A percentile compares a stretch with the other conserved stretches of the same genome.
phyloP scores from a whole-genome alignment of 495 filamentous ascomycete genomes.

The Cladorrhinum samala region DNA sequence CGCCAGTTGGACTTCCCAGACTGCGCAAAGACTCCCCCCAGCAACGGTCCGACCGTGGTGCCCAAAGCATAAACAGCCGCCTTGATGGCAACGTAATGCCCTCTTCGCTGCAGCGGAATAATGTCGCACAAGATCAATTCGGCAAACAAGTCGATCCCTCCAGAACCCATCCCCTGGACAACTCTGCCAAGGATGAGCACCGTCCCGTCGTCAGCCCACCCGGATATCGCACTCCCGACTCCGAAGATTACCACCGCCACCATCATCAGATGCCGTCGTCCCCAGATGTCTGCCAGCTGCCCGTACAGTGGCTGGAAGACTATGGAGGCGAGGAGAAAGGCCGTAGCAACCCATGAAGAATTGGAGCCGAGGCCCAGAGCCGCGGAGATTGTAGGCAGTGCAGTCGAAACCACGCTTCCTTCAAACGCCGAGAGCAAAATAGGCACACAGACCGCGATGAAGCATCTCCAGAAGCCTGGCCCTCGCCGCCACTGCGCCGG shows the following conservation, averaged over 20 bases:
- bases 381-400: slow-evolving; percentile 36
- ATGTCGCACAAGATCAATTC: slow-evolving; percentile 55
- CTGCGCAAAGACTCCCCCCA: slow-evolving; percentile 69
- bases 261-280: slow-evolving; percentile 42
- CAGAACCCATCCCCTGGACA: slow-evolving; percentile 75
- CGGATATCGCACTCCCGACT: slow-evolving; percentile 39
- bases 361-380: slow-evolving; percentile 25
- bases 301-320: slow-evolving; percentile 33
- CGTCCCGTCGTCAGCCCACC: slow-evolving; percentile 25
- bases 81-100: slow-evolving; percentile 50
- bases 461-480: slow-evolving; percentile 35
- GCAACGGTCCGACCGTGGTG: slow-evolving; percentile 63
- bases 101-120: slow-evolving; percentile 63
- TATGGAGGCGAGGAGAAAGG: slow-evolving; percentile 24
- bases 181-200: slow-evolving; percentile 72
- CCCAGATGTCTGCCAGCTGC: slow-evolving; percentile 46
- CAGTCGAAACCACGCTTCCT: slow-evolving; percentile 46
- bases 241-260: slow-evolving; percentile 34
- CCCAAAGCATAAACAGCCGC: slow-evolving; percentile 70
- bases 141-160: slow-evolving; percentile 53
- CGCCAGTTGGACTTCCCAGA: slow-evolving; percentile 21
- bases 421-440: slow-evolving; percentile 43
- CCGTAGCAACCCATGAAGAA: slow-evolving; percentile 27
- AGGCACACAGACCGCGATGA: slow-evolving; percentile 31
- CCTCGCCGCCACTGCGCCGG: slow-evolving; percentile 20